Evolutionary conservation across 441 rosid species (phyloP).

Genomic region (Cnidoscolus chayamansa): DNA sequence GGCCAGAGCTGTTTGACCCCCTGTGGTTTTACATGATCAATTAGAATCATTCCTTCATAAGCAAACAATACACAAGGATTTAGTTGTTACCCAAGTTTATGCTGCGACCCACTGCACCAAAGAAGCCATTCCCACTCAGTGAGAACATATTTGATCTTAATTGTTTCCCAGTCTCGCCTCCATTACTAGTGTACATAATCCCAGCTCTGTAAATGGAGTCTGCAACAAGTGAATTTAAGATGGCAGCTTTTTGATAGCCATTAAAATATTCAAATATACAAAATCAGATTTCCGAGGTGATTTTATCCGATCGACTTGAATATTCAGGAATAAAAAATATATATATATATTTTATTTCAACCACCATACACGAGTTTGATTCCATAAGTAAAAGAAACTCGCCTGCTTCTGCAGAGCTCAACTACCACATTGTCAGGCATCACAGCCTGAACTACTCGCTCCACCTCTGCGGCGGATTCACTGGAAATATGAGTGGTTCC

Average conservation of each 20-base stretch:
- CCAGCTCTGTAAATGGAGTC: conserved; percentile 81
- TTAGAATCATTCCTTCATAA: conserved; percentile 13
- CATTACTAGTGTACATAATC: conserved; percentile 67
- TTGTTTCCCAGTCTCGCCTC: conserved; percentile 40
- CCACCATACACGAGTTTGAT: neutral
- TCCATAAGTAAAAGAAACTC: conserved; percentile 15
- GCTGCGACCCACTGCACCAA: conserved; percentile 81
- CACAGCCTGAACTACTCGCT: conserved; percentile 58
- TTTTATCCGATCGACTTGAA: neutral
- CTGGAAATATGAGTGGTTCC: conserved; percentile 67
- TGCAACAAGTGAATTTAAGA: conserved; percentile 46
- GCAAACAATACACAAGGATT: neutral
- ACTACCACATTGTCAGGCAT: conserved; percentile 80
- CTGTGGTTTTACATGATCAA: conserved; percentile 31
- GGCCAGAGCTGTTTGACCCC: conserved; percentile 85
- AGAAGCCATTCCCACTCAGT: conserved; percentile 76
- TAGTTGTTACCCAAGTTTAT: conserved; percentile 57
- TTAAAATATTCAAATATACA: neutral
- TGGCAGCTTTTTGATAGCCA: neutral
- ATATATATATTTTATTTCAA: neutral
- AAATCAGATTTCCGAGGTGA: neutral
- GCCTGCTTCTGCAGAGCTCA: conserved; percentile 92
- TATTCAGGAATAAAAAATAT: neutral
- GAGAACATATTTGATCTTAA: conserved; percentile 56
- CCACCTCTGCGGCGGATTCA: conserved; percentile 58